Evolutionary conservation across 176 grass and related monocot genomes (phyloP).

Genomic region (Zea luxurians): DNA sequence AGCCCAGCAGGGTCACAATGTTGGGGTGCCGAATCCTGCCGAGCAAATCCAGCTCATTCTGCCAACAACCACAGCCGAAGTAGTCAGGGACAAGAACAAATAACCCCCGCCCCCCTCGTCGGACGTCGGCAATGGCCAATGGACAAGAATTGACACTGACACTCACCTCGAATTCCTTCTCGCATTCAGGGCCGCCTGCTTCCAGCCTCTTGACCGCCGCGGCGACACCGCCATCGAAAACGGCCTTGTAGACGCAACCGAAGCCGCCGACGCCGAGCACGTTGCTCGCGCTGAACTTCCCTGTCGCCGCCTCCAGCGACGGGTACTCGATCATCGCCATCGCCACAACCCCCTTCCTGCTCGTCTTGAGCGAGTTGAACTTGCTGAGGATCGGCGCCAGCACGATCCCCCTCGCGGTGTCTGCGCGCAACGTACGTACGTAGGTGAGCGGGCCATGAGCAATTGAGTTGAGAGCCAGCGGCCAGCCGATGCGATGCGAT

Average conservation of each 20-base stretch:
- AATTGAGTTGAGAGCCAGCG: not conserved
- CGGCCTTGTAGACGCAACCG: slow-evolving; percentile 73
- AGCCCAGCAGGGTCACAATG: slow-evolving; percentile 90
- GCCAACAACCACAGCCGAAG: slow-evolving; percentile 39
- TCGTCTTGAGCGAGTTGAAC: slow-evolving; percentile 64
- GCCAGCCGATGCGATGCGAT: not conserved
- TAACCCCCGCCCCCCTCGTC: not conserved
- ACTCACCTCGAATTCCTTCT: slow-evolving; percentile 85
- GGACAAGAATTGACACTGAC: slow-evolving; percentile 1
- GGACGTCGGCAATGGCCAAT: not conserved
- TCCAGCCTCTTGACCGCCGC: slow-evolving; percentile 77
- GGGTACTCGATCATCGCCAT: slow-evolving; percentile 62
- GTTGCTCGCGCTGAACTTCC: slow-evolving; percentile 73
- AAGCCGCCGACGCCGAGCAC: slow-evolving; percentile 83
- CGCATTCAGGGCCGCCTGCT: slow-evolving; percentile 57
- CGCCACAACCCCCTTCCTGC: slow-evolving; percentile 65
- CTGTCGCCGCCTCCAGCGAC: slow-evolving; percentile 61
- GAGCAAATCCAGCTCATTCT: slow-evolving; percentile 98
- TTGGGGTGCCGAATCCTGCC: slow-evolving; percentile 90
- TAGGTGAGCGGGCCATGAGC: not conserved
- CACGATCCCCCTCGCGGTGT: slow-evolving; percentile 52
- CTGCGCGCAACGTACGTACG: slow-evolving; percentile 32
- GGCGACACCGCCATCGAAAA: slow-evolving; percentile 59
- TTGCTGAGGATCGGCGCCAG: slow-evolving; percentile 73
- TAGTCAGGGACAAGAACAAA: slow-evolving; percentile 12